Conservation (phyloP, 257 asterid genomes). For the Avicennia marina region DNA sequence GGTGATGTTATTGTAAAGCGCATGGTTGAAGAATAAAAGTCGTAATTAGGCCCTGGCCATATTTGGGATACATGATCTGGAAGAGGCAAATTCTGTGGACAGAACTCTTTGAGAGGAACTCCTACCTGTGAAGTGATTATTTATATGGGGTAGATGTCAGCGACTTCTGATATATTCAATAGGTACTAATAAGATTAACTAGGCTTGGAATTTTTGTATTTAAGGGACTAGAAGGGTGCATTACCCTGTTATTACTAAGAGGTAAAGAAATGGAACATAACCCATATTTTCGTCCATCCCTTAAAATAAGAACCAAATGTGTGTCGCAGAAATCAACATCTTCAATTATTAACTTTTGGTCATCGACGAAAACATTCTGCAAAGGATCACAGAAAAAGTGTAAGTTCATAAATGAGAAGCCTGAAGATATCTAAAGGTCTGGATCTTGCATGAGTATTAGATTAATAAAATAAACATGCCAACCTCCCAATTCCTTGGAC, state of each 20-base stretch:
- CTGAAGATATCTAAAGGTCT: background rate
- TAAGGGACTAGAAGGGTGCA: slow-evolving; percentile 14
- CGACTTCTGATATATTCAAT: background rate
- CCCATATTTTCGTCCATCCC: slow-evolving; percentile 45
- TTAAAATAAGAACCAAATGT: slow-evolving; percentile 53
- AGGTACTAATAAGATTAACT: slow-evolving; percentile 5
- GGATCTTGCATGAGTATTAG: slow-evolving; percentile 8
- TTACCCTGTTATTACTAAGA: slow-evolving; percentile 61
- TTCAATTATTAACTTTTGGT: slow-evolving; percentile 53
- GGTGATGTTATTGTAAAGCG: slow-evolving; percentile 85
- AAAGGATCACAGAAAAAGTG: slow-evolving; percentile 15
- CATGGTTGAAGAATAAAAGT: slow-evolving; percentile 79
- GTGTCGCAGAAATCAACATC: slow-evolving; percentile 83
- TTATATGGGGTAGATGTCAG: slow-evolving; percentile 3
- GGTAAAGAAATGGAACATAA: slow-evolving; percentile 74
- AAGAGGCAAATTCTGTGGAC: slow-evolving; percentile 67
- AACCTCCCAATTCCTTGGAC: slow-evolving; percentile 82
- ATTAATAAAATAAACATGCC: slow-evolving; percentile 19
- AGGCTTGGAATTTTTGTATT: slow-evolving; percentile 8
- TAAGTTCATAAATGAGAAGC: slow-evolving; percentile 12
- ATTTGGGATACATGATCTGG: slow-evolving; percentile 86
- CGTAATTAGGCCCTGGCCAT: slow-evolving; percentile 85
- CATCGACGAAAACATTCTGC: slow-evolving; percentile 67
- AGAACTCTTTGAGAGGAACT: slow-evolving; percentile 58
- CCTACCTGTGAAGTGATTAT: slow-evolving; percentile 43